Evolutionary conservation across 1,139 yeast species (phyloP), one percentile per base, ranked within the genome.

Genomic region (Keqinozyma sinolaborantium): DNA sequence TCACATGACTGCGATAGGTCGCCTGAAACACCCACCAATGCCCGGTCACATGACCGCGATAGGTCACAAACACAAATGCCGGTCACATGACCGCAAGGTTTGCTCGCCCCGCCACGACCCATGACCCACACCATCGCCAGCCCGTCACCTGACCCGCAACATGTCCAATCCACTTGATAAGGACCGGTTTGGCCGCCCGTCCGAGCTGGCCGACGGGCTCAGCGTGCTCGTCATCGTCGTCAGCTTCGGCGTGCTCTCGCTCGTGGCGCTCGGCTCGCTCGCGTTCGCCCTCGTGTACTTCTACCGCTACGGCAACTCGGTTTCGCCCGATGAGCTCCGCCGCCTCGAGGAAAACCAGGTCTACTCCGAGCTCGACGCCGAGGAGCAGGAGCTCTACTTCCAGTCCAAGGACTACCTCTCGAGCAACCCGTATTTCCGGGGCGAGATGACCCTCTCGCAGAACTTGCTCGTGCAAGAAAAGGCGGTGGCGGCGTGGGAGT

Each of bases 401-500:
- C 84, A 78, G 47, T 81, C 90, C 25, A 76, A 77, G 43, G 82
- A 75, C 30, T 75, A 58, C 43, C 56, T 80, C 26, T 64, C 63
- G 34, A 60, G 69, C 28, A 76, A 80, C 47, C 84, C 86, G 63
- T 75, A 58, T 55, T 62, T 56, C 60, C 64, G 64, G 40, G 64
- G 64, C 25, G 64, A 59, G 30, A 55, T 63, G 44, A 60, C 76
- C 32, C 64, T 56, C 35, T 72, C 70, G 30, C 84, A 68, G 53
- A 66, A 60, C 56, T 70, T 73, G 58, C 66, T 66, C 16, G 86
- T 92, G 23, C 95, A 87, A 49, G 98, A 94, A 48, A 88, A 86
- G 56, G 99, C 97, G 0, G 82, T 94, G 1, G 65, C 75, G 18
- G 98, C 98, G 0, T 92, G 95, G 94, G 95, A 87, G 49, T 92